Base-by-base conservation (phyloP, 176 grass and related monocot genomes). In the Oryza glaberrima region DNA sequence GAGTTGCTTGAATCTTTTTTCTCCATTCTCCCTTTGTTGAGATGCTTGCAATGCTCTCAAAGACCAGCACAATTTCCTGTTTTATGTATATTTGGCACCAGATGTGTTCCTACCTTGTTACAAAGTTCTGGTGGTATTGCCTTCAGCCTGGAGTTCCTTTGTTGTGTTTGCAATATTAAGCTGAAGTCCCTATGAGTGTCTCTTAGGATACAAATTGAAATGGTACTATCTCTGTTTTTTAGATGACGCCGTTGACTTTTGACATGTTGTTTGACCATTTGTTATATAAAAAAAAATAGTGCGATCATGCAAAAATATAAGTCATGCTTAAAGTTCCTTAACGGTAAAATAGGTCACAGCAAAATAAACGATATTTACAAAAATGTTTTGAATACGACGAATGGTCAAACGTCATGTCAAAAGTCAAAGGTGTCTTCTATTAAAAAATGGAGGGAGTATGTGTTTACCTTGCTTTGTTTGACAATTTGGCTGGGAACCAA, bases 21-120 rank as follows among this genome's bases (percentile, higher is more conserved):
- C 61, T 67, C 63, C 46, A 25, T 48, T 14, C 22, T 41, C 63
- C 35, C 23, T 47, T 46, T 44, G 28, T 65, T 28, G 63, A 47
- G 38, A 79, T 79, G 40, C 77, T 48, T 64, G 11, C 46, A 14
- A 67, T 79, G 14, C 40, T 63, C 4, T 67, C 8, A 45, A 23
- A 67, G 46, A 30, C 77, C 12, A 13, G 47, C 47, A 38, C 15
- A 64, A 26, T 15, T 65, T 6, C 2, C 8, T 19, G 36, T 66
- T 67, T 22, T 65, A 79, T 66, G 77, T 46, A 65, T 61, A 79
- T 67, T 67, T 47, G 61, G 58, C 65, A 19, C 77, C 61, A 67
- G 11, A 38, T 38, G 25, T 26, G 58, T n/a, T n/a, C 58, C 20
- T 61, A 20, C n/a, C 58, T 22, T 22, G 58, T 61, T 61, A n/a